phyloP scores from a whole-genome alignment of 2,329 filamentous ascomycete genomes.

The Talaromyces sp. region DNA sequence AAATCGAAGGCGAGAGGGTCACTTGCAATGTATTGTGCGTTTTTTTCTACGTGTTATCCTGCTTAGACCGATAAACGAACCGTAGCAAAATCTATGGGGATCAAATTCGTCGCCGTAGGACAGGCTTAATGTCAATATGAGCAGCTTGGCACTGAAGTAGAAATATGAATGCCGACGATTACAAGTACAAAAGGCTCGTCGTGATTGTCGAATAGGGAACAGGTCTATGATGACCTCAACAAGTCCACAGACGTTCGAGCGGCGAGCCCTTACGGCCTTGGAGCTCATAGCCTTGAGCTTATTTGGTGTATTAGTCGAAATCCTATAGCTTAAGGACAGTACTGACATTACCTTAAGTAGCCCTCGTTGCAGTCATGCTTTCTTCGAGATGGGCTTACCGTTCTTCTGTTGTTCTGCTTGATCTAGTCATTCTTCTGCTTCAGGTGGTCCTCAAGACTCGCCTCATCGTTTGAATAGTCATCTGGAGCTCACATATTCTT shows the following conservation, averaged over 20 bases:
- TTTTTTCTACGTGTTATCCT: too few species aligned
- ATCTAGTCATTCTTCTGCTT: too few species aligned
- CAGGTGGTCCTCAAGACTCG: neutral
- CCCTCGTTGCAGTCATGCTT: neutral
- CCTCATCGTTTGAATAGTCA: neutral
- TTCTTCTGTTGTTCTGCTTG: neutral
- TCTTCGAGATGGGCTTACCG: neutral
- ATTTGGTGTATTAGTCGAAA: too few species aligned
- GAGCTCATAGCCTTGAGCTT: too few species aligned
- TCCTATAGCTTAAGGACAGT: too few species aligned
- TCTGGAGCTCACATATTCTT: neutral
- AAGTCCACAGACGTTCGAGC: slow-evolving; percentile 75
- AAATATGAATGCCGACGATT: too few species aligned
- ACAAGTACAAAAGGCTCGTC: too few species aligned
- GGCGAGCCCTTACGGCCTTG: slow-evolving; percentile 72
- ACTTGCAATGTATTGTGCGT: neutral
- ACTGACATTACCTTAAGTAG: too few species aligned
- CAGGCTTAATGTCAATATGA: slow-evolving; percentile 59
- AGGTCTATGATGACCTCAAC: slow-evolving; percentile 74
- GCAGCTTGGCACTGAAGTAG: slow-evolving; percentile 62
- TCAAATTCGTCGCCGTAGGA: slow-evolving; percentile 77
- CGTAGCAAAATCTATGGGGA: slow-evolving; percentile 88
- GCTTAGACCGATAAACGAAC: too few species aligned
- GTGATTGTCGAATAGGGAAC: too few species aligned
- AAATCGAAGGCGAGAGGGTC: neutral